phyloP scores from a whole-genome alignment of 139 green algal genomes.

The Coccomyxa sp. region DNA sequence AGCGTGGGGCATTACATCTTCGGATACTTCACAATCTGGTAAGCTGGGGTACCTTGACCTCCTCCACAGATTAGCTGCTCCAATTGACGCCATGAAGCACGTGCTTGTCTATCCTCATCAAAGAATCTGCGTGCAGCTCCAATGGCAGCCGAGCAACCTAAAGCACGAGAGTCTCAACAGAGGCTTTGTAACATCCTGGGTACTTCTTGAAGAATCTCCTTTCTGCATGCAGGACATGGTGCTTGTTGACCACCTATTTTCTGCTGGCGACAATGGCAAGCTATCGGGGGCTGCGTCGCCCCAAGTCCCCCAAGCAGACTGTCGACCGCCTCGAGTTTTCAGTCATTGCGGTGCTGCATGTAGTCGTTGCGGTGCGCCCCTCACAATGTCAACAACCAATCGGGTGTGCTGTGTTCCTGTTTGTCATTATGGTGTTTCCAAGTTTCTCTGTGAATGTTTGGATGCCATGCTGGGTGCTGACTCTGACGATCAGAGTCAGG shows the following conservation, averaged over 20 bases:
- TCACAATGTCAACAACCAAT: neutral
- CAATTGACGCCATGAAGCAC: no score
- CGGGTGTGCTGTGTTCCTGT: neutral
- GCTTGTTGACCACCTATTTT: neutral
- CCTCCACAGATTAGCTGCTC: no score
- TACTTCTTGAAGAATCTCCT: neutral
- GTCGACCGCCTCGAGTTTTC: neutral
- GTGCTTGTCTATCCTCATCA: no score
- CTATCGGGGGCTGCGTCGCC: neutral
- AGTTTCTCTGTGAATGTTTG: neutral
- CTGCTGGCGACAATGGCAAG: neutral
- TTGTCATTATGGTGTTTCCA: neutral
- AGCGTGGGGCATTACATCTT: no score
- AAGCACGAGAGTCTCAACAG: neutral
- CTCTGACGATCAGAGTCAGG: neutral
- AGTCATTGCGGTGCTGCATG: neutral
- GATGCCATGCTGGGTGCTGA: neutral
- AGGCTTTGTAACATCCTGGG: neutral
- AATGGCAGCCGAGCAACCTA: no score
- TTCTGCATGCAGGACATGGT: neutral
- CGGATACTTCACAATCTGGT: no score
- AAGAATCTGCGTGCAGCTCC: no score
- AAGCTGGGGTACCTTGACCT: no score
- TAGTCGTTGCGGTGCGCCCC: neutral
- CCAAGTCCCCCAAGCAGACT: neutral